These are phyloP conservation scores for Wickerhamomyces canadensis DNA, from an alignment of 805 yeast species.

Conservation along the genomic window DNA sequence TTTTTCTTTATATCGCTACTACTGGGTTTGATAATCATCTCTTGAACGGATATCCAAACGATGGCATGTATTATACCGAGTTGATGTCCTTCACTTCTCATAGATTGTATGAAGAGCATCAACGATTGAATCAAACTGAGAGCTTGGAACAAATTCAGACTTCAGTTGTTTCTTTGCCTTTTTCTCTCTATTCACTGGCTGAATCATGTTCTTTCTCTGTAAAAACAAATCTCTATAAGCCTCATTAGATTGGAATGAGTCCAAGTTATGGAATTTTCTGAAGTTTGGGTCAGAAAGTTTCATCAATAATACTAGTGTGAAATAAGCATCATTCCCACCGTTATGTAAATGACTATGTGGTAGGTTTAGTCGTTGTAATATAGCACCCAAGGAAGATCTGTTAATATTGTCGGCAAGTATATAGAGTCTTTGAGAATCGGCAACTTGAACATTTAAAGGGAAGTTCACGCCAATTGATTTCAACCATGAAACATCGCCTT, in stretches of 20 bases:
- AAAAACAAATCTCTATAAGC: background rate
- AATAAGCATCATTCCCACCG: slow-evolving; percentile 69
- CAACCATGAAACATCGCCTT: slow-evolving; percentile 52
- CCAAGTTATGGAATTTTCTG: slow-evolving; percentile 16
- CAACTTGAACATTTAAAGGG: slow-evolving; percentile 27
- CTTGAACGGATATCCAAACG: no score
- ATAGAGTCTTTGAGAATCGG: slow-evolving; percentile 49
- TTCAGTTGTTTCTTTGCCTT: background rate
- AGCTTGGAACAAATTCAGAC: background rate
- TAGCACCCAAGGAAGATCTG: slow-evolving; percentile 39
- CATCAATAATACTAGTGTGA: slow-evolving; percentile 47
- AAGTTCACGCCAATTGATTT: slow-evolving; percentile 38
- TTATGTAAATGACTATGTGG: slow-evolving; percentile 62
- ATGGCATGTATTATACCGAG: no score
- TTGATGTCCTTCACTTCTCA: background rate
- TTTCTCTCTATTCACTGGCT: background rate
- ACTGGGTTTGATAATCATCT: no score
- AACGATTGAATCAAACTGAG: background rate
- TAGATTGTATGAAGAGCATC: background rate
- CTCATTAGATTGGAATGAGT: background rate
- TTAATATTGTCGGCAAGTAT: slow-evolving; percentile 31
- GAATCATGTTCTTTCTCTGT: background rate
- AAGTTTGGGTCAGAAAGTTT: slow-evolving; percentile 44
- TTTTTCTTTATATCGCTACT: no score
- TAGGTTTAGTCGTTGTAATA: slow-evolving; percentile 40